These are phyloP conservation scores for Balamuthia mandrillaris DNA, from an alignment of 208 protist species.

Conservation along the genomic window DNA sequence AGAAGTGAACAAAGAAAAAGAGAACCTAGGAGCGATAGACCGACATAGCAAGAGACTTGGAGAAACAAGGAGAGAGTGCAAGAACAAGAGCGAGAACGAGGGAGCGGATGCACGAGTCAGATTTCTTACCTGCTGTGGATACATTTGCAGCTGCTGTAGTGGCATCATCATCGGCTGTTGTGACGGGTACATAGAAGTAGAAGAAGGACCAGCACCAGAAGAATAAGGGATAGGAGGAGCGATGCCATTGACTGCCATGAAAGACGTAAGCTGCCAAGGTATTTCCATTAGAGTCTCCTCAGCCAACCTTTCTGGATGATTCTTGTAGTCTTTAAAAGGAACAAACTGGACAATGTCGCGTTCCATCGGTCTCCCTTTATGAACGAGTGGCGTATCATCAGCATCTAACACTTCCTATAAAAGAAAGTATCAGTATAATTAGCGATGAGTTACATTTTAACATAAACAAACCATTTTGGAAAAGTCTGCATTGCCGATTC, in stretches of 20 bases:
- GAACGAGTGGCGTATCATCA: constrained; percentile 40
- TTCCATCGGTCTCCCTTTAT: constrained; percentile 27
- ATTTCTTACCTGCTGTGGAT: not conserved
- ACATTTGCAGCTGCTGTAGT: not conserved
- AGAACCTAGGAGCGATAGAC: no score
- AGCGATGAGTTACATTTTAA: no score
- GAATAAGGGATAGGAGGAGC: not conserved
- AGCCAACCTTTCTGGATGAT: constrained; percentile 3
- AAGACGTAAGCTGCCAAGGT: constrained; percentile 29
- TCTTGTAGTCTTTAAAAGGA: constrained; percentile 61
- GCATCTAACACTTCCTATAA: constrained; percentile 42
- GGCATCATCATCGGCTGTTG: not conserved
- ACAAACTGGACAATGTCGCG: constrained; percentile 65
- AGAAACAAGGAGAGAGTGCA: not conserved
- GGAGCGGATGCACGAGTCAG: not conserved
- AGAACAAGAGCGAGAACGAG: not conserved
- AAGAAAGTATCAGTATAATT: not conserved
- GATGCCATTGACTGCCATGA: constrained; percentile 1
- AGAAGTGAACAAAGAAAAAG: no score
- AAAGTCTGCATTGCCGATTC: constrained; percentile 46
- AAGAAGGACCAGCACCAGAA: no score
- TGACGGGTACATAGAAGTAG: no score
- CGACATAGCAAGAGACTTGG: no score
- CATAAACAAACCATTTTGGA: constrained; percentile 47
- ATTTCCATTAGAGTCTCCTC: constrained; percentile 34